Conservation (phyloP, 495 filamentous ascomycete genomes). For the Aspergillus nanangensis region DNA sequence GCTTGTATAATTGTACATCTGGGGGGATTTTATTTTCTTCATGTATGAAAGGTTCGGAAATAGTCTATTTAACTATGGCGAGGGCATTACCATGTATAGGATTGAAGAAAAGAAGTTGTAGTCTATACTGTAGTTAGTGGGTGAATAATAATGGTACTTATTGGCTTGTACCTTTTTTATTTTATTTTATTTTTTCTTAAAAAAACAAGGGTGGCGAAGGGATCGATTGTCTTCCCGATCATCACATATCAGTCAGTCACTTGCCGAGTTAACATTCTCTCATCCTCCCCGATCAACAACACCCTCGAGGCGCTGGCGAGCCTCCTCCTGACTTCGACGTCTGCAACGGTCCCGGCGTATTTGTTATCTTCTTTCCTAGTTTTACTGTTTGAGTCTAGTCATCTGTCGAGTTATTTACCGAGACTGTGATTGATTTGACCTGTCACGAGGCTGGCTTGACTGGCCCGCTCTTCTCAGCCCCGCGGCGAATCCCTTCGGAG, state of each 20-base stretch:
- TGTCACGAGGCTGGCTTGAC: neutral
- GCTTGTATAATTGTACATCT: constrained; percentile 12
- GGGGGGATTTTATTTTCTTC: constrained; percentile 13
- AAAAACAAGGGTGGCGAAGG: neutral
- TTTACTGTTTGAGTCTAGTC: neutral
- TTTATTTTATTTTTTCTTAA: too few species aligned
- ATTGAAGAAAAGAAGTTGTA: too few species aligned
- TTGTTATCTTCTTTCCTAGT: neutral
- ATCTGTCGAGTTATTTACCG: neutral
- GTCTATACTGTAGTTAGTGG: too few species aligned
- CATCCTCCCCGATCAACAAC: neutral
- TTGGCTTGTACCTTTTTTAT: too few species aligned
- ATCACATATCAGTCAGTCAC: too few species aligned
- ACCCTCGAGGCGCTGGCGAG: neutral
- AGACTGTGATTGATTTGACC: neutral
- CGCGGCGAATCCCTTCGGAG: constrained; percentile 11
- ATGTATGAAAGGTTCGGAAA: constrained; percentile 2
- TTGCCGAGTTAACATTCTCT: neutral
- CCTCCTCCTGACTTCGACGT: constrained; percentile 1
- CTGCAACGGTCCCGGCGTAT: neutral
- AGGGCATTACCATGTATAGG: too few species aligned
- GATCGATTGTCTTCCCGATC: too few species aligned
- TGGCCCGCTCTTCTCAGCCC: constrained; percentile 5
- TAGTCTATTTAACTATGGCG: too few species aligned
- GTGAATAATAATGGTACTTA: too few species aligned